Evolutionary conservation across 768 basidiomycete genomes (phyloP).

Genomic region (Mycena rosella): DNA sequence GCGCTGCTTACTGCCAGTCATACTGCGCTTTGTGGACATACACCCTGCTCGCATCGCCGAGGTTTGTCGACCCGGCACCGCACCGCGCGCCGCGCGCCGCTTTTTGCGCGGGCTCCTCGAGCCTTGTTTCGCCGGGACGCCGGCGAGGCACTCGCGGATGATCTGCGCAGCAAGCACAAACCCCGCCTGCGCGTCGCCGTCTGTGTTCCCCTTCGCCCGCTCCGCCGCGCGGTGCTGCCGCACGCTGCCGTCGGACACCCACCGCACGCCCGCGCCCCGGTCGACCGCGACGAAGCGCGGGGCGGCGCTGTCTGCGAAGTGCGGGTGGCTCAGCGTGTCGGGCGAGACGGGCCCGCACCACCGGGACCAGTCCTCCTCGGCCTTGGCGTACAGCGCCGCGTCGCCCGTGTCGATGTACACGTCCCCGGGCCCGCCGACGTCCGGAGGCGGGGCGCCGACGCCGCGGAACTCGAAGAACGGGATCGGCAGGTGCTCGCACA

Average conservation of each 20-base stretch:
- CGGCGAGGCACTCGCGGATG: conserved; percentile 3
- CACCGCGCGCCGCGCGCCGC: too few species aligned
- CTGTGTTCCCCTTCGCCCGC: too few species aligned
- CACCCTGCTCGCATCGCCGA: conserved; percentile 85
- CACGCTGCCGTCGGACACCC: conserved; percentile 5
- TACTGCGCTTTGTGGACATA: conserved; percentile 93
- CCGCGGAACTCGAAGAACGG: conserved; percentile 27
- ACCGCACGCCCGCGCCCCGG: conserved; percentile 13
- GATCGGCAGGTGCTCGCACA: conserved; percentile 2
- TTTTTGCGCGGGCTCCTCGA: too few species aligned
- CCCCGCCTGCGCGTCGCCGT: too few species aligned
- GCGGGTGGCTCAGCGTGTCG: not conserved
- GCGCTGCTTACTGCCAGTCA: conserved; percentile 65
- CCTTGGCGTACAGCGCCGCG: conserved; percentile 7
- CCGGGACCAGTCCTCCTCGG: conserved; percentile 15
- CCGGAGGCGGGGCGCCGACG: conserved; percentile 4
- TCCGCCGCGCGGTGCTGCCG: not conserved
- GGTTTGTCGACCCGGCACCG: conserved; percentile 72
- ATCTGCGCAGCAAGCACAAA: not conserved
- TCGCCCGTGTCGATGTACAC: conserved; percentile 18
- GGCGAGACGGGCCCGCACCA: conserved; percentile 17
- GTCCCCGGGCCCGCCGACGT: conserved; percentile 24
- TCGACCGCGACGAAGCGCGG: conserved; percentile 7
- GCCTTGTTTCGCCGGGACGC: too few species aligned
- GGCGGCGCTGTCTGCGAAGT: not conserved